Conservation (phyloP, 306 rosid species). For the Benincasa hispida region DNA sequence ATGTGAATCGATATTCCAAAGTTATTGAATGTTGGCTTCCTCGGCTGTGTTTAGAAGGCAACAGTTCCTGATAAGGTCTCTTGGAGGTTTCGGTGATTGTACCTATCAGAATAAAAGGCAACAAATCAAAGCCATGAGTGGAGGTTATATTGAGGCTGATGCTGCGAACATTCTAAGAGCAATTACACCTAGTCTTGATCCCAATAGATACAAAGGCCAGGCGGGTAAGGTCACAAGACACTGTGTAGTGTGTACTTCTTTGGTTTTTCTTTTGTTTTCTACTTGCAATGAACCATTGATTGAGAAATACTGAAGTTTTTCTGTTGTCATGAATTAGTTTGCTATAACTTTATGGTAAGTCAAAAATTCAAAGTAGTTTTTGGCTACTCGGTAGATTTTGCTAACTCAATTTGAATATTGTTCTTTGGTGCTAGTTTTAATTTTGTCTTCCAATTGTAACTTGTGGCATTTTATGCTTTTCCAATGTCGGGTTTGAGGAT, state of each 20-base stretch:
- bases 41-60: conserved; percentile 64
- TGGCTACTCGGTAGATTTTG: neutral
- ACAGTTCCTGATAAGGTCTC: conserved; percentile 49
- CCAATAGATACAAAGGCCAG: conserved; percentile 65
- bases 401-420: neutral
- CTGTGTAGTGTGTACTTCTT: neutral
- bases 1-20: neutral
- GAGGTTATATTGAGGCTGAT: conserved; percentile 37
- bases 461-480: neutral
- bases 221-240: conserved; percentile 38
- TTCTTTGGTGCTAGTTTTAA: neutral
- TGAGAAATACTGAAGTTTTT: neutral
- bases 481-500: neutral
- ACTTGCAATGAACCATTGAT: neutral
- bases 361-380: neutral
- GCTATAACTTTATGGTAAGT: neutral
- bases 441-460: neutral
- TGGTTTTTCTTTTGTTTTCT: neutral
- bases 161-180: conserved; percentile 45
- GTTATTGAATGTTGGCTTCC: conserved; percentile 37
- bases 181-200: conserved; percentile 65
- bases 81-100: conserved; percentile 29
- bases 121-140: conserved; percentile 15
- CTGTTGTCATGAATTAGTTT: neutral
- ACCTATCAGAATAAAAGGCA: conserved; percentile 26